phyloP scores from a whole-genome alignment of 2,329 filamentous ascomycete genomes.

The Ascochyta lentis region DNA sequence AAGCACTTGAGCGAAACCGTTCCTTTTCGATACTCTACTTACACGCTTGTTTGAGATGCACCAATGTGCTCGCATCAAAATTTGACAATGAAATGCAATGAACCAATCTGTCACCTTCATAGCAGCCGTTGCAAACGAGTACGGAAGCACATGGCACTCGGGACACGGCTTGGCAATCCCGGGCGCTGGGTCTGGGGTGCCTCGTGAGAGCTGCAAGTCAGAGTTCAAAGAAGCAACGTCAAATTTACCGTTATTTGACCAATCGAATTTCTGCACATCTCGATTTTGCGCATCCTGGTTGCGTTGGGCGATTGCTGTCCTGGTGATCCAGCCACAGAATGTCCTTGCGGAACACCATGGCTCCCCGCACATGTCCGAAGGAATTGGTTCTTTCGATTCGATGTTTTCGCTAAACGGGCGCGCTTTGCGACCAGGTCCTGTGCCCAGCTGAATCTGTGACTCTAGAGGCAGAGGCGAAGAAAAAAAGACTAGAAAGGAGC shows the following conservation, averaged over 20 bases:
- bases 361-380: slow-evolving; percentile 18
- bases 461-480: not conserved
- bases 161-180: slow-evolving; percentile 3
- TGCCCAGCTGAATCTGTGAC: not conserved
- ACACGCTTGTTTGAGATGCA: slow-evolving; percentile 7
- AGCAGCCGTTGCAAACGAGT: not conserved
- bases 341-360: slow-evolving; percentile 9
- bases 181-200: slow-evolving; percentile 1
- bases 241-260: not conserved
- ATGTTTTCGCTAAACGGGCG: not conserved
- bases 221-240: not conserved
- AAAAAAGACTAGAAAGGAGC: not conserved
- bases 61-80: not conserved
- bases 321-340: slow-evolving; percentile 17
- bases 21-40: not conserved
- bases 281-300: not conserved
- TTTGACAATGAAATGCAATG: not conserved
- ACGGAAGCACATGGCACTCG: slow-evolving; percentile 9
- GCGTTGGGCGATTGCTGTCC: slow-evolving; percentile 2
- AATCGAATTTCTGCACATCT: not conserved
- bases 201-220: slow-evolving; percentile 7
- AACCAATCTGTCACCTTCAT: not conserved
- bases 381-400: not conserved
- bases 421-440: slow-evolving; percentile 8
- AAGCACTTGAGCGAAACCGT: slow-evolving; percentile 7